A percentile compares a stretch with the other conserved stretches of the same genome.
Conservation (phyloP, 768 basidiomycete species). For the Tricholomella constricta region DNA sequence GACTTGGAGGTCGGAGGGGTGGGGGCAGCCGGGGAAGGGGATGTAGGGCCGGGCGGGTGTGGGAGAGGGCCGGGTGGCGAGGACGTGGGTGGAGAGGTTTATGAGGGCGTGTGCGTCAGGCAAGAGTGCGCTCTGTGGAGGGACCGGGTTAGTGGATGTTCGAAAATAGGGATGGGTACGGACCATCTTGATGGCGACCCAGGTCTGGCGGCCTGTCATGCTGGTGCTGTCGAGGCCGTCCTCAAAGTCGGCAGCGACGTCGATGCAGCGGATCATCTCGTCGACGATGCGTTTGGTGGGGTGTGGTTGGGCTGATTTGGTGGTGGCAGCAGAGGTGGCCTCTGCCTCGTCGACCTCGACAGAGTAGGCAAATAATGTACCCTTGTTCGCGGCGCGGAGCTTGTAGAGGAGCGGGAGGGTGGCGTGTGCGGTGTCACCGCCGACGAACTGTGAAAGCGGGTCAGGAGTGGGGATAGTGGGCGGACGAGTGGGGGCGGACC, state of each 20-base stretch:
- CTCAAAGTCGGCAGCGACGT: constrained; percentile 83
- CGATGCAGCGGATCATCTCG: constrained; percentile 77
- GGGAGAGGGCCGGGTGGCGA: constrained; percentile 47
- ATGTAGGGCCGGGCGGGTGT: constrained; percentile 40
- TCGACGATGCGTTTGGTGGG: constrained; percentile 66
- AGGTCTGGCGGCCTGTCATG: constrained; percentile 55
- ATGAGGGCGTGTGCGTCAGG: constrained; percentile 62
- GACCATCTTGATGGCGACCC: constrained; percentile 87
- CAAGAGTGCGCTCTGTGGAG: constrained; percentile 63
- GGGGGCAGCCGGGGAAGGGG: constrained; percentile 72
- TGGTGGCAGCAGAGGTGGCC: constrained; percentile 32
- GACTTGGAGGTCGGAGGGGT: constrained; percentile 57
- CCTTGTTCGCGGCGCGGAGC: constrained; percentile 70
- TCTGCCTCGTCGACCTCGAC: constrained; percentile 78
- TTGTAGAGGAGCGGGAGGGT: constrained; percentile 63
- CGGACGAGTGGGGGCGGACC: constrained; percentile 45
- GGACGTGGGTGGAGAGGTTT: constrained; percentile 61
- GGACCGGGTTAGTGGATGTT: not conserved
- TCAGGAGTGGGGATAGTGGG: too few relatives aligned
- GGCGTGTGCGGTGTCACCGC: constrained; percentile 77
- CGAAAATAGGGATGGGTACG: constrained; percentile 21
- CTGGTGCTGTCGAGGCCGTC: constrained; percentile 37
- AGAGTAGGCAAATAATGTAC: constrained; percentile 78
- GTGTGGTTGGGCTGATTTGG: constrained; percentile 25
- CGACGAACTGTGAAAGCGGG: constrained; percentile 91